These are phyloP conservation scores for Rhytidiadelphus loreus DNA, from an alignment of 225 moss, liverwort and hornwort species.

Conservation along the genomic window DNA sequence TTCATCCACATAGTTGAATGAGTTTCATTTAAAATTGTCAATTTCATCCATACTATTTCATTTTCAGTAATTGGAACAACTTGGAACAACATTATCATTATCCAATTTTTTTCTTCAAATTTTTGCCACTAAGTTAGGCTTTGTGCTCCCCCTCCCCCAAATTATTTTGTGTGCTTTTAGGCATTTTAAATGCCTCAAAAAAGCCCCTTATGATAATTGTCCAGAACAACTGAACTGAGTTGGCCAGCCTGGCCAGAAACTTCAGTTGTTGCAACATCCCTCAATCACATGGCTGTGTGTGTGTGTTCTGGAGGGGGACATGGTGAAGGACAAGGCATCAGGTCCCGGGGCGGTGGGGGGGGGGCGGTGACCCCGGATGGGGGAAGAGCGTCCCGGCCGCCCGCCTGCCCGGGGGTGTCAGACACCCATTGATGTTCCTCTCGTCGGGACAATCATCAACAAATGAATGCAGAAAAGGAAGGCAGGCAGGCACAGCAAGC, in stretches of 20 bases:
- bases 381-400: not conserved
- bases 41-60: no score
- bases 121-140: no score
- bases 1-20: no score
- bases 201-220: not conserved
- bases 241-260: not conserved
- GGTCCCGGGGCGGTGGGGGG: not conserved
- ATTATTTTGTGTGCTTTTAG: no score
- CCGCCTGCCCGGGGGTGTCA: not conserved
- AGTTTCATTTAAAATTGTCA: no score
- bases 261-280: not conserved
- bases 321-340: not conserved
- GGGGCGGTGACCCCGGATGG: not conserved
- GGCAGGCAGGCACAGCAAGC: no score
- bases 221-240: no score
- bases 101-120: no score
- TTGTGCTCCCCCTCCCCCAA: no score
- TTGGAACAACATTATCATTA: no score
- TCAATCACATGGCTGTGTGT: not conserved
- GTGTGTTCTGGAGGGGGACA: not conserved
- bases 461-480: not conserved
- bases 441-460: not conserved
- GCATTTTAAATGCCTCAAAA: no score
- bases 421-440: not conserved
- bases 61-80: no score